Conservation (phyloP, 495 filamentous ascomycete genomes). For the Gamarada debralockiae region DNA sequence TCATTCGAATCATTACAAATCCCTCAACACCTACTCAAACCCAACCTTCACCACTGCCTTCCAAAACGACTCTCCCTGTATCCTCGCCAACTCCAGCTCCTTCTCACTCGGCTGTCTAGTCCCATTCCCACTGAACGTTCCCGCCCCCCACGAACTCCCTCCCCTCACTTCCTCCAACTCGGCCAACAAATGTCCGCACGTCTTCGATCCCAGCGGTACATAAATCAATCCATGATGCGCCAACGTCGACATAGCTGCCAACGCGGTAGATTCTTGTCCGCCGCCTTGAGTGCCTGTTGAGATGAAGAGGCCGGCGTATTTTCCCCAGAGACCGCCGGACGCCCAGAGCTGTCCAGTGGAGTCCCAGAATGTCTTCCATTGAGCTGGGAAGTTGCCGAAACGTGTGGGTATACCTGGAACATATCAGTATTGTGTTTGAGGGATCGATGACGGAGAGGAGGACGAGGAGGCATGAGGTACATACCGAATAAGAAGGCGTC, state of each 20-base stretch:
- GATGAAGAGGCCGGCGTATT: conserved; percentile 88
- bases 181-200: conserved; percentile 60
- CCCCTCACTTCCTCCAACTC: conserved; percentile 74
- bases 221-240: conserved; percentile 92
- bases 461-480: too few species aligned
- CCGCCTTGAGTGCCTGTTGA: conserved; percentile 76
- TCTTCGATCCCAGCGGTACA: conserved; percentile 88
- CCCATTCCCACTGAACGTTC: conserved; percentile 56
- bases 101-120: conserved; percentile 67
- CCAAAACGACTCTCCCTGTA: conserved; percentile 84
- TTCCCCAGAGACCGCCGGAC: conserved; percentile 74
- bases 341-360: conserved; percentile 39
- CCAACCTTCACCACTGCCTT: conserved; percentile 61
- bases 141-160: conserved; percentile 88
- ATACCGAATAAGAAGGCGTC: conserved; percentile 82
- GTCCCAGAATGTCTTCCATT: conserved; percentile 63
- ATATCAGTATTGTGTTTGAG: background rate
- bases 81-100: conserved; percentile 72
- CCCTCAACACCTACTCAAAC: too few species aligned
- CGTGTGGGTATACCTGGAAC: conserved; percentile 78
- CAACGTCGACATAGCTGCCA: conserved; percentile 80
- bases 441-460: background rate
- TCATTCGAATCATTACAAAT: too few species aligned
- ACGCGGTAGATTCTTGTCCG: conserved; percentile 84
- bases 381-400: conserved; percentile 93